These are phyloP conservation scores for Fusarium foetens DNA, from an alignment of 2,329 filamentous ascomycete genomes.

Conservation along the genomic window DNA sequence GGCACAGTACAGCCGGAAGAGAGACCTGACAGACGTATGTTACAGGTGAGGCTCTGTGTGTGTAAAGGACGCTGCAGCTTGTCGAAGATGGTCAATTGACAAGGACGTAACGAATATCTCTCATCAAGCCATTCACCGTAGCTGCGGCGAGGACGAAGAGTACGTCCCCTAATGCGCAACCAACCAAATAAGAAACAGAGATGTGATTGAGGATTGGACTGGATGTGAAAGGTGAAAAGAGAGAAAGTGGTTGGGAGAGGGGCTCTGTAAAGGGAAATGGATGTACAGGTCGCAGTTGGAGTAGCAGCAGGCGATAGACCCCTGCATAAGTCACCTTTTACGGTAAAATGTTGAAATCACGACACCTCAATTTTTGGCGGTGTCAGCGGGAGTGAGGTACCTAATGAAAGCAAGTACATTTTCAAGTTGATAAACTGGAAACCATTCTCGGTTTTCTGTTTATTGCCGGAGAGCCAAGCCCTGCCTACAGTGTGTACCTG, in stretches of 20 bases:
- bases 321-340: conserved; percentile 22
- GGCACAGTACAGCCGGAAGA: neutral
- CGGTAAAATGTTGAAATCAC: conserved; percentile 15
- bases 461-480: conserved; percentile 31
- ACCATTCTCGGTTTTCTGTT: conserved; percentile 1
- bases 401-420: neutral
- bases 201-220: conserved; percentile 26
- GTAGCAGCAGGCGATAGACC: conserved; percentile 11
- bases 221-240: conserved; percentile 23
- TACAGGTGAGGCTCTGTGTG: conserved; percentile 26
- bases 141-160: conserved; percentile 22
- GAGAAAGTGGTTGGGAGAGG: conserved; percentile 37
- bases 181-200: conserved; percentile 22
- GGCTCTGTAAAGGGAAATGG: conserved; percentile 27
- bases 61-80: conserved; percentile 6
- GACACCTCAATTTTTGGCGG: conserved; percentile 24
- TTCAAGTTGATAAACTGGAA: conserved; percentile 2
- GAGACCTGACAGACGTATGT: neutral
- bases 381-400: conserved; percentile 8
- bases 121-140: conserved; percentile 35
- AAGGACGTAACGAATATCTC: conserved; percentile 7
- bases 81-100: conserved; percentile 26
- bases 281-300: conserved; percentile 18
- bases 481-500: conserved; percentile 5
- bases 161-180: conserved; percentile 25